Conservation (phyloP, 2,329 filamentous ascomycete species). For the Colletotrichum sp. region DNA sequence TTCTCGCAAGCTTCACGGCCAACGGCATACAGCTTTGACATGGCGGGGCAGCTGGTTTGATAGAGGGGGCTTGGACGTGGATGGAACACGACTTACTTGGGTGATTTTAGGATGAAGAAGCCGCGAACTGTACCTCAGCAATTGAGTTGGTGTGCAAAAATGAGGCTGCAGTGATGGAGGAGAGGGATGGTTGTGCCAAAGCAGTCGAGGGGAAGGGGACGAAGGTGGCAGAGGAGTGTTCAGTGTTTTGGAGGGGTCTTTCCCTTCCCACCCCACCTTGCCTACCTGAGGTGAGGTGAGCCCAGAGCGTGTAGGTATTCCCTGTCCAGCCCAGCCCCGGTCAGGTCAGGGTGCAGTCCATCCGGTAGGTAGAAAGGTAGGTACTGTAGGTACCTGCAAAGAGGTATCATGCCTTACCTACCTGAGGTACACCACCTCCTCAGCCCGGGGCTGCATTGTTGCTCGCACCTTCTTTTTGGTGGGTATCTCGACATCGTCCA, state of each 20-base stretch:
- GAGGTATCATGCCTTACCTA: not conserved
- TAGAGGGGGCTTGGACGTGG: not conserved
- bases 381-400: not conserved
- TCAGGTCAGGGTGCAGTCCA: not conserved
- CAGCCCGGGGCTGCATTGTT: not conserved
- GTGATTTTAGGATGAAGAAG: not conserved
- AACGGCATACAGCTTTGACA: not conserved
- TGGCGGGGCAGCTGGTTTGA: not conserved
- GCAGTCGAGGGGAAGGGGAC: not conserved
- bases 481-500: constrained; percentile 9
- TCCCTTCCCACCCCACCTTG: constrained; percentile 11
- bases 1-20: constrained; percentile 5
- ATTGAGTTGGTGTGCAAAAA: not conserved
- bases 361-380: not conserved
- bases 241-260: constrained; percentile 19
- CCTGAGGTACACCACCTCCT: not conserved
- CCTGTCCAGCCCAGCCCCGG: not conserved
- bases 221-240: constrained; percentile 3
- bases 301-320: not conserved
- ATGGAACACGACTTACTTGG: not conserved
- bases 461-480: constrained; percentile 15
- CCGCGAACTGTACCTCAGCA: not conserved
- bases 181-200: not conserved
- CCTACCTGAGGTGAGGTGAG: constrained; percentile 3
- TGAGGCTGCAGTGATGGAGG: not conserved